phyloP scores from a whole-genome alignment of 78 protist species.

The Planoprotostelium fungivorum region DNA sequence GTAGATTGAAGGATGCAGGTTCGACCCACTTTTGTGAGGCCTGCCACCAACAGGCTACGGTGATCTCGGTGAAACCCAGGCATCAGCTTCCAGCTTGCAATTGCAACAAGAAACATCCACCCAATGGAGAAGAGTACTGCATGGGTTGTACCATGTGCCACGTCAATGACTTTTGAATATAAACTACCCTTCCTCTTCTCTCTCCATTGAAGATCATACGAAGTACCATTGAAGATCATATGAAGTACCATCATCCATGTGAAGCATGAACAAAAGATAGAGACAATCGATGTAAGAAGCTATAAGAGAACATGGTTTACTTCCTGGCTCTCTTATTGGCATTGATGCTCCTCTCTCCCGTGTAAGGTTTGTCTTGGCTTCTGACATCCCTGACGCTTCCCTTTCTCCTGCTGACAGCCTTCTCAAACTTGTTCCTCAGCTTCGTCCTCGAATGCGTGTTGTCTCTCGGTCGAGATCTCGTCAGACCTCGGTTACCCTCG shows the following conservation, averaged over 20 bases:
- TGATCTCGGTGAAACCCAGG: constrained; percentile 16
- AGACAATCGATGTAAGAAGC: too few species aligned
- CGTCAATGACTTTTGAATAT: background rate
- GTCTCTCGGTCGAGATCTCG: constrained; percentile 20
- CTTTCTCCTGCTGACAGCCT: constrained; percentile 14
- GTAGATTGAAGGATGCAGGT: constrained; percentile 1
- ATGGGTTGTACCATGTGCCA: constrained; percentile 44
- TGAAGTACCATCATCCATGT: too few species aligned
- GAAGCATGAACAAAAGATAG: too few species aligned
- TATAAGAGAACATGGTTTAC: too few species aligned
- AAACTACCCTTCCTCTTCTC: background rate
- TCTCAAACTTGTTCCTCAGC: constrained; percentile 14
- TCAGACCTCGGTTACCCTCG: constrained; percentile 41
- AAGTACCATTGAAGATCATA: too few species aligned
- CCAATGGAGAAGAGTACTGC: constrained; percentile 59
- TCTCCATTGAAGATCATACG: too few species aligned
- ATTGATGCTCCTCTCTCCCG: background rate
- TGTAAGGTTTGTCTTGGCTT: background rate
- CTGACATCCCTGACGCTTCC: background rate
- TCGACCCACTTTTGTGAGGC: constrained; percentile 47
- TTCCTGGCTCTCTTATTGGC: background rate
- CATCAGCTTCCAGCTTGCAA: constrained; percentile 27
- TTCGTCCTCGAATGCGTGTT: constrained; percentile 24
- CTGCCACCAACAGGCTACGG: constrained; percentile 32
- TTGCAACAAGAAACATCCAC: constrained; percentile 23